Evolutionary conservation across 768 basidiomycete species (phyloP), one percentile per base, ranked within the genome.

Genomic region (Leucosporidium creatinivorum): DNA sequence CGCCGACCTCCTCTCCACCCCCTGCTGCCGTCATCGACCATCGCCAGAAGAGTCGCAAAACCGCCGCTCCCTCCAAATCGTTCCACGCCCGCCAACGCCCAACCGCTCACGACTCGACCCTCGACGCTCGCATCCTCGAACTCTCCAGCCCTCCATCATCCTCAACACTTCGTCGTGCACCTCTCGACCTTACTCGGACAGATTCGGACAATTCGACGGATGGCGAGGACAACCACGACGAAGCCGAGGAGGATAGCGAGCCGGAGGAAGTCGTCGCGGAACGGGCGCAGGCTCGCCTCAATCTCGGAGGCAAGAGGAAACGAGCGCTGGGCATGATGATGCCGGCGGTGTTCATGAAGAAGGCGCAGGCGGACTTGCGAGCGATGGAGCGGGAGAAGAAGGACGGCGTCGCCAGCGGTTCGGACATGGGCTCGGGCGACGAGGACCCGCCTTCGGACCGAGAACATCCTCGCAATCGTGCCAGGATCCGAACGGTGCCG

Each of bases 341-440:
- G 74, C 75, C 75, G 9, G 71, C 57, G 26, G 63, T 68, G 7
- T 72, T 73, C 63, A 60, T 74, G 55, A 74, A 75, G 63, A 63
- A 61, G 54, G 75, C 75, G 3, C 33, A 65, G 26, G 64, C 56
- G 15, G 75, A 76, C 39, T 65, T 76, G 18, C 47, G 59, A 52
- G 55, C 74, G 25, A 76, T 76, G 75, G 49, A 61, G 31, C 18
- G 57, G 39, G 74, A 76, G 66, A 65, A 63, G 25, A 51, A 28
- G 0, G n/a, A 23, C 15, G 63, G 64, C 23, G 23, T 50, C 28
- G 51, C 67, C 15, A 50, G 50, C 30, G 69, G 66, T 10, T 44
- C 58, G 17, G 70, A 66, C 30, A 9, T 59, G 26, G 69, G 69
- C 33, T 72, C 70, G 59, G 73, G 68, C 23, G 69, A 70, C 57